Evolutionary conservation across 2,329 filamentous ascomycete species (phyloP), one percentile per base, ranked within the genome.

Genomic region (Fusarium devonianum): DNA sequence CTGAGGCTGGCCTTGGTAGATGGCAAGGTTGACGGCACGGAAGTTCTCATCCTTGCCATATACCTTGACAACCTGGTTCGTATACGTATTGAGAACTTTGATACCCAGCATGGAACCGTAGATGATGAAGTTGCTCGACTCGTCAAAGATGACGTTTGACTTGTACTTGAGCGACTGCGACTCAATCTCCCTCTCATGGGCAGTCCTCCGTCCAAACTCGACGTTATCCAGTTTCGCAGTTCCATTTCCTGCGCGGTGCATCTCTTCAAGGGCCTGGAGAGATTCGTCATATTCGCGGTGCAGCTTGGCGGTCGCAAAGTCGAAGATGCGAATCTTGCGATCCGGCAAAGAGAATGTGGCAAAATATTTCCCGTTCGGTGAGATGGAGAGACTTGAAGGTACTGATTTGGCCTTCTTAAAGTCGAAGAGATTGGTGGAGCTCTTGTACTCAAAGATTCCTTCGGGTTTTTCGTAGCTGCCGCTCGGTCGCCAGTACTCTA

Each of bases 211-310:
- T 4, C 93, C 92, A 67, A 99, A 97, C 62, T 99, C 94, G 4
- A 97, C 84, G 55, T 91, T 85, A 46, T 97, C 94, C 1, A 99
- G 75, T 59, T 90, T 90, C 48, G 90, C 85, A 7, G 88, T 75
- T 0, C 89, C 86, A 1, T 89, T 94, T 1, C 92, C 92, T n/a
- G 90, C 89, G 73, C 96, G 90, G 65, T 99, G 93, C 91, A 97
- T 96, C 55, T 95, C 90, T 42, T 90, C 92, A 33, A 95, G 86
- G 2, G 90, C 94, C 47, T 87, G 80, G 9, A 99, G 79, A 4
- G 93, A 97, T 70, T 99, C 94, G 65, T 99, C 95, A 66, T 99
- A 99, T 2, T 90, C 94, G 26, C 93, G 86, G 65, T 93, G 87
- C 4, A 99, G 80, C 71, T 96, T 97, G 9, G 85, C 94, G 0